Evolutionary conservation across 139 green algal genomes (phyloP).

Genomic region (Zygnema circumcarinatum): DNA sequence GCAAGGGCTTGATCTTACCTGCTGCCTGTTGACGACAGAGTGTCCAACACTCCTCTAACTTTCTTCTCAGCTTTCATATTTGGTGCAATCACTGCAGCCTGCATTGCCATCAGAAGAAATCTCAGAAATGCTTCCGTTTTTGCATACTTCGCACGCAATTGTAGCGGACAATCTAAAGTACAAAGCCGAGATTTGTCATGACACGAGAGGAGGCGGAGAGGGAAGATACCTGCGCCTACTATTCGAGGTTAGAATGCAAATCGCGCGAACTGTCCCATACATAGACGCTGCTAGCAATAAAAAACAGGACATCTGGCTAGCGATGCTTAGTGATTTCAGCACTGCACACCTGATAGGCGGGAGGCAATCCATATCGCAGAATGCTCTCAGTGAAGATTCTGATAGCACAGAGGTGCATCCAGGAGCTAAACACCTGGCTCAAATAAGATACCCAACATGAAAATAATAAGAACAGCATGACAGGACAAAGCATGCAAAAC

Average conservation of each 20-base stretch:
- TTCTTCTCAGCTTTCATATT: slow-evolving; percentile 29
- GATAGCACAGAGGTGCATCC: slow-evolving; percentile 90
- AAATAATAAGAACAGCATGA: slow-evolving; percentile 8
- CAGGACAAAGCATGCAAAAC: neutral
- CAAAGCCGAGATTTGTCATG: too few species aligned
- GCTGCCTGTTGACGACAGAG: neutral
- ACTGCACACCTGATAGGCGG: slow-evolving; percentile 74
- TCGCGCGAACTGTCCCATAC: too few species aligned
- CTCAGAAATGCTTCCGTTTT: too few species aligned
- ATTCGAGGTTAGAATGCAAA: too few species aligned
- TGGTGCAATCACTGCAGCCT: slow-evolving; percentile 18
- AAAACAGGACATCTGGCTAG: too few species aligned
- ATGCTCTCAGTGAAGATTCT: slow-evolving; percentile 97
- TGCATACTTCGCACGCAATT: too few species aligned
- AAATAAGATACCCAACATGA: neutral
- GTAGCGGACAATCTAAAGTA: too few species aligned
- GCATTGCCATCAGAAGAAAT: too few species aligned
- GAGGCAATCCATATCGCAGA: slow-evolving; percentile 95
- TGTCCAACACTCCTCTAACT: neutral
- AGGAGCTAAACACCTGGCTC: slow-evolving; percentile 85
- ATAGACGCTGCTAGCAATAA: too few species aligned
- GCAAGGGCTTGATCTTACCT: neutral
- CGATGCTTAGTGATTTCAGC: too few species aligned
- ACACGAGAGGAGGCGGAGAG: too few species aligned
- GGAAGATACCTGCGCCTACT: too few species aligned